A percentile compares a stretch with the other conserved stretches of the same genome.
phyloP scores from a whole-genome alignment of 2,329 filamentous ascomycete genomes.

The Fusarium equiseti region DNA sequence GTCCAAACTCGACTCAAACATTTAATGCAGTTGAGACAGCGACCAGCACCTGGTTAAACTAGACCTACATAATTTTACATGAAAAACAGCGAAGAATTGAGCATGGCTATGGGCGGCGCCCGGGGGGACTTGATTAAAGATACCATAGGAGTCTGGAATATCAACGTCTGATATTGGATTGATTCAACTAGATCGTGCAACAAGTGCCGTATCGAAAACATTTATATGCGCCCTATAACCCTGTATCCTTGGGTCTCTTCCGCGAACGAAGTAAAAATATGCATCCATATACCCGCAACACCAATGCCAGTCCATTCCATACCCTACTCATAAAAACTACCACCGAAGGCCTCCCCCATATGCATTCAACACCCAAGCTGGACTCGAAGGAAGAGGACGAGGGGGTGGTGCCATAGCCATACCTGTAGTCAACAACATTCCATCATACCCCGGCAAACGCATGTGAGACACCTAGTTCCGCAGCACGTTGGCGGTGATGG shows the following conservation, averaged over 20 bases:
- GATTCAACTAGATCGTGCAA: not conserved
- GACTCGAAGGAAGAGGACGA: not conserved
- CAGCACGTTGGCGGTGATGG: slow-evolving; percentile 78
- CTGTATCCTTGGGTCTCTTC: not conserved
- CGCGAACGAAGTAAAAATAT: slow-evolving; percentile 10
- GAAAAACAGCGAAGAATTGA: slow-evolving; percentile 3
- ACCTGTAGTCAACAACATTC: not conserved
- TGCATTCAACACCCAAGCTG: not conserved
- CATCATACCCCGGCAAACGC: slow-evolving; percentile 18
- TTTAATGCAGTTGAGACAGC: slow-evolving; percentile 56
- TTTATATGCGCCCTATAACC: slow-evolving; percentile 22
- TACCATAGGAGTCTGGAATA: slow-evolving; percentile 46
- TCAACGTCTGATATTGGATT: slow-evolving; percentile 23
- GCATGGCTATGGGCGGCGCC: slow-evolving; percentile 47
- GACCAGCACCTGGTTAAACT: slow-evolving; percentile 50
- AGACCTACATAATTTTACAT: not conserved
- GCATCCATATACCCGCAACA: slow-evolving; percentile 24
- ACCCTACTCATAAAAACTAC: slow-evolving; percentile 22
- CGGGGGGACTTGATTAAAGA: slow-evolving; percentile 45
- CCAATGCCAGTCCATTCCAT: slow-evolving; percentile 16
- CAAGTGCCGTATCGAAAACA: not conserved
- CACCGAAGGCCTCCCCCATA: not conserved
- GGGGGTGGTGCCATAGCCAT: not conserved
- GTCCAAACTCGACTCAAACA: slow-evolving; percentile 60
- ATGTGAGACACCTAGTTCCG: slow-evolving; percentile 53